Base-by-base conservation (phyloP, 2,329 filamentous ascomycete genomes). In the Hymenoscyphus linearis region DNA sequence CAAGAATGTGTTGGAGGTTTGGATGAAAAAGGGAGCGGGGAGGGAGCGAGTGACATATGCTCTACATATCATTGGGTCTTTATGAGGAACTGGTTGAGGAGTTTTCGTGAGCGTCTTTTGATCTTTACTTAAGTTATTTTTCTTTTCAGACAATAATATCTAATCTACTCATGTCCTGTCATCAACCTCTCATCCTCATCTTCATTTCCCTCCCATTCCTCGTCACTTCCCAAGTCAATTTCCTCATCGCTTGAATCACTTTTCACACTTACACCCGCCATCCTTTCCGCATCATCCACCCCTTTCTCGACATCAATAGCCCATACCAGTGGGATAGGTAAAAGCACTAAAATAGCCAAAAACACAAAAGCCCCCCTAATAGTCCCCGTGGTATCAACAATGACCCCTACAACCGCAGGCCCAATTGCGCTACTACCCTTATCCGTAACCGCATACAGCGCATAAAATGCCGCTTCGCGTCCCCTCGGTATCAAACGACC, bases 371-470 rank as follows among this genome's bases (percentile, higher is more conserved):
- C 93, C 10, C 89, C 89, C 50, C 90, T 82, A 64, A 93, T 93
- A 67, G 88, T 85, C 2, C 89, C 90, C 31, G 88, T 88, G 54
- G 79, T 84, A 75, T 97, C 92, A 13, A 96, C 96, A 67, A 99
- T 96, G 10, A 86, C 85, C 0, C 93, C 95, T 0, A 98, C 93
- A 71, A 99, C 91, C 0, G 91, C 89, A 0, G 95, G 95, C 0
- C 95, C 95, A 73, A 99, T 96, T 1, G 97, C 82, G 72, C 91
- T 96, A 31, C 90, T 95, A 1, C 93, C 93, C 74, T 99, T 99
- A 74, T 99, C 93, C 1, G 95, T 98, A 66, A 98, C 96, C 37
- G 93, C 93, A 72, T 97, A 98, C 2, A 98, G 79, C 0, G 93
- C 93, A 72, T 96, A 98, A 73, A 99, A 99, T 0, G 93, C 92